Evolutionary conservation across 148 eudicot species (phyloP).

Genomic region (Cornus controversa): DNA sequence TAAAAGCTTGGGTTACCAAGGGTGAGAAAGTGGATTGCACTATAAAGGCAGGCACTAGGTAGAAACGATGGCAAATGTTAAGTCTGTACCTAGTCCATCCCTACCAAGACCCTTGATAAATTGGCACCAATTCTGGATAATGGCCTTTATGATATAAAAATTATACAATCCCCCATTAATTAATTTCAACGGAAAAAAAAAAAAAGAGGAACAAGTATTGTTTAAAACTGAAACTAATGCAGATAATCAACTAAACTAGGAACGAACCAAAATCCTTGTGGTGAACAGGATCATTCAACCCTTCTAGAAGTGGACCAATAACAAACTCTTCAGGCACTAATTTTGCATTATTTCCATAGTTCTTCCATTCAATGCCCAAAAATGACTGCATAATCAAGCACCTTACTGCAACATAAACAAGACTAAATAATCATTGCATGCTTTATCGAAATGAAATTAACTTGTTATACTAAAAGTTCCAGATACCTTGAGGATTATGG

Average conservation of each 20-base stretch:
- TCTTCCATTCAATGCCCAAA: conserved; percentile 82
- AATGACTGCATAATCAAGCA: conserved; percentile 95
- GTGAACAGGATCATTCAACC: conserved; percentile 94
- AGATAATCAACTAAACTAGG: neutral
- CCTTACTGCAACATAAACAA: conserved; percentile 60
- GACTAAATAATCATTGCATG: neutral
- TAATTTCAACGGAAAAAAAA: neutral
- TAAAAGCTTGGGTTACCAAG: too few species aligned
- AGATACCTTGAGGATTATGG: conserved; percentile 85
- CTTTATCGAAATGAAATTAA: neutral
- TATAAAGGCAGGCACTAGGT: neutral
- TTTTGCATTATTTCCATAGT: conserved; percentile 45
- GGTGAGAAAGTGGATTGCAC: neutral
- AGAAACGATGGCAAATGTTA: too few species aligned
- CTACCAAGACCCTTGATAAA: too few species aligned
- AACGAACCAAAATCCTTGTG: conserved; percentile 96
- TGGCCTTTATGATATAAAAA: too few species aligned
- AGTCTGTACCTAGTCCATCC: too few species aligned
- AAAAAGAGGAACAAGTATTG: neutral
- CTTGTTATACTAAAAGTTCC: neutral
- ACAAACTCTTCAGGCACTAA: conserved; percentile 73
- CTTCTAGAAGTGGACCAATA: conserved; percentile 79
- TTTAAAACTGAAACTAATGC: neutral
- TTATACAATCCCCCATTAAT: too few species aligned
- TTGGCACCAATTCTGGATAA: too few species aligned